Evolutionary conservation across 2,329 filamentous ascomycete species (phyloP).

Genomic region (Alternaria gaisen): DNA sequence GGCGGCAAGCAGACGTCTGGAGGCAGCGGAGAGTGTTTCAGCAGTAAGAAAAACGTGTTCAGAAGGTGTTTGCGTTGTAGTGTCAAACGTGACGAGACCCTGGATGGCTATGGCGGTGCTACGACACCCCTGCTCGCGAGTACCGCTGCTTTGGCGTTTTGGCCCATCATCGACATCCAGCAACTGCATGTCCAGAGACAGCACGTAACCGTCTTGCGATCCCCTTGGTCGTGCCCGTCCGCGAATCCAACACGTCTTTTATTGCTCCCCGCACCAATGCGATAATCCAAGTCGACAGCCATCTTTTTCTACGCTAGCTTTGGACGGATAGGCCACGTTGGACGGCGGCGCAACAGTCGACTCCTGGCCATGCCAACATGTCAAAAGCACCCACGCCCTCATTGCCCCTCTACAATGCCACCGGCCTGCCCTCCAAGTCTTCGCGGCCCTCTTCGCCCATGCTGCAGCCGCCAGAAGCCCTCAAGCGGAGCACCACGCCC

Average conservation of each 20-base stretch:
- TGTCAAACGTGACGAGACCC: not conserved
- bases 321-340: slow-evolving; percentile 41
- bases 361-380: slow-evolving; percentile 65
- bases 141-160: slow-evolving; percentile 36
- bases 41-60: no score
- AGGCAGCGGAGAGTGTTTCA: no score
- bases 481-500: slow-evolving; percentile 39
- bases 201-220: slow-evolving; percentile 16
- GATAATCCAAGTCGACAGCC: slow-evolving; percentile 23
- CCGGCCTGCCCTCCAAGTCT: slow-evolving; percentile 41
- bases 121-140: slow-evolving; percentile 23
- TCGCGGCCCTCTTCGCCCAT: slow-evolving; percentile 42
- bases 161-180: slow-evolving; percentile 26
- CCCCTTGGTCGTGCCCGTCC: not conserved
- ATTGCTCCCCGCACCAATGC: slow-evolving; percentile 31
- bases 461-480: slow-evolving; percentile 39
- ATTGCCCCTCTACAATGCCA: slow-evolving; percentile 65
- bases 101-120: not conserved
- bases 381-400: slow-evolving; percentile 67
- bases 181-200: slow-evolving; percentile 20
- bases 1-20: no score
- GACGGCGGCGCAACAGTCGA: slow-evolving; percentile 40
- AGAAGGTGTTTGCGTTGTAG: no score
- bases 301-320: slow-evolving; percentile 12
- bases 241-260: slow-evolving; percentile 10